Evolutionary conservation across 192 early-diverging fungal genomes (phyloP), one percentile per base, ranked within the genome.

Genomic region (Umbelopsis isabellina): DNA sequence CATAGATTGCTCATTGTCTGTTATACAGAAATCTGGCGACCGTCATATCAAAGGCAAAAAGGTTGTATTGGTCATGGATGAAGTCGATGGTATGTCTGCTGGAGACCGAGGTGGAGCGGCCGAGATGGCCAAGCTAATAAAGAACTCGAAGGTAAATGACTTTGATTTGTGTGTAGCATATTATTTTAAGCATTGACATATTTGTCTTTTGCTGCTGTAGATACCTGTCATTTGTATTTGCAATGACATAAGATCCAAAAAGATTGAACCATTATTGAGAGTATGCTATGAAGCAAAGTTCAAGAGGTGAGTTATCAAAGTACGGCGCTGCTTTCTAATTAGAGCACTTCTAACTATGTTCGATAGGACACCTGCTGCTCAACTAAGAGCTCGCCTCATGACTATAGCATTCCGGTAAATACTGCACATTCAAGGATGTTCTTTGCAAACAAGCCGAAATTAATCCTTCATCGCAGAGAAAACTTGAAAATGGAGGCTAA

Each of bases 151-250:
- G 74, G 91, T 91, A 75, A 75, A 64, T 46, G 58, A 7, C 21
- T n/a, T 16, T 21, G 3, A 5, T 30, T 30, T 3, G 27, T 27
- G 65, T 33, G 30, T 25, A 35, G 18, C 1, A 6, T 22, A 5
- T 25, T 5, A 15, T 21, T 7, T 65, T 58, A 35, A 10, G 23
- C 12, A n/a, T 30, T 51, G 30, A 33, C 21, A 12, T 50, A 4
- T 10, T 45, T 21, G 0, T 6, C 9, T 37, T 9, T 30, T 41
- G 6, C 37, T 41, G 10, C 16, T 16, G 0, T 69, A 90, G 89
- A 88, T 97, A 66, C 98, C 98, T 20, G 94, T 99, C 30, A 97
- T 99, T 64, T 98, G 98, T 81, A 98, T 99, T 58, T 98, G 97
- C 79, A 99, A 99, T 76, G 98, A 99, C 79, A 80, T 91, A 2